Evolutionary conservation across 2,329 filamentous ascomycete species (phyloP).

Genomic region (Proliferodiscus dingleyae): DNA sequence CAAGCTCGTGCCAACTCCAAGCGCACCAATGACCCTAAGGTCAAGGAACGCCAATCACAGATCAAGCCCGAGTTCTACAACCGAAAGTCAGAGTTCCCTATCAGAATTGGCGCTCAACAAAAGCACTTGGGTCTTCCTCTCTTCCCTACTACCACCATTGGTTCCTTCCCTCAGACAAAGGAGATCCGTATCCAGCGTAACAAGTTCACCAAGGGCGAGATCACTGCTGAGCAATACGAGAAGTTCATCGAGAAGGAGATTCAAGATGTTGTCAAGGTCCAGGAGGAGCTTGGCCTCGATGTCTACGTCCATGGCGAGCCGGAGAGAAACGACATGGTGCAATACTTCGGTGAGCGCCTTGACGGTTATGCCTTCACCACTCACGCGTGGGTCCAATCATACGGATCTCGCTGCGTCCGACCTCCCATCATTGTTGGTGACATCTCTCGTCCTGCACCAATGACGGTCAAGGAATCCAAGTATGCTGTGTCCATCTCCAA

Average conservation of each 20-base stretch:
- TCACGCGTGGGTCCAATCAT: constrained; percentile 97
- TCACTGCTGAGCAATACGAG: constrained; percentile 88
- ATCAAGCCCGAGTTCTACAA: constrained; percentile 82
- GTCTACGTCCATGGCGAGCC: constrained; percentile 98
- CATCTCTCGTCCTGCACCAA: constrained; percentile 91
- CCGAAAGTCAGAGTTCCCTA: constrained; percentile 84
- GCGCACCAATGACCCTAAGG: constrained; percentile 93
- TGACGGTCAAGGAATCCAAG: constrained; percentile 99
- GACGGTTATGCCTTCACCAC: constrained; percentile 98
- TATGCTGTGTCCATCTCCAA: constrained; percentile 93
- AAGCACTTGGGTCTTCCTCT: constrained; percentile 87
- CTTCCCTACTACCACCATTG: constrained; percentile 99
- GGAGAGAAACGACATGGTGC: constrained; percentile 99
- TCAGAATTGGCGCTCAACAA: constrained; percentile 83
- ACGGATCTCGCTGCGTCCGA: constrained; percentile 96
- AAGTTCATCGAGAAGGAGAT: constrained; percentile 99
- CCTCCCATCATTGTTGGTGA: constrained; percentile 98
- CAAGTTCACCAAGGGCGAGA: constrained; percentile 99
- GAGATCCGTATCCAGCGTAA: constrained; percentile 95
- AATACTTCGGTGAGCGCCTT: constrained; percentile 98
- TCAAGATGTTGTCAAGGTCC: constrained; percentile 87
- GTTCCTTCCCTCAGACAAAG: constrained; percentile 98
- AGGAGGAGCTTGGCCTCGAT: constrained; percentile 96
- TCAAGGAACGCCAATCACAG: constrained; percentile 93
- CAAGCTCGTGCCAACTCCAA: constrained; percentile 85